phyloP scores from a whole-genome alignment of 805 yeast species.

The Barnettozyma vustinii region DNA sequence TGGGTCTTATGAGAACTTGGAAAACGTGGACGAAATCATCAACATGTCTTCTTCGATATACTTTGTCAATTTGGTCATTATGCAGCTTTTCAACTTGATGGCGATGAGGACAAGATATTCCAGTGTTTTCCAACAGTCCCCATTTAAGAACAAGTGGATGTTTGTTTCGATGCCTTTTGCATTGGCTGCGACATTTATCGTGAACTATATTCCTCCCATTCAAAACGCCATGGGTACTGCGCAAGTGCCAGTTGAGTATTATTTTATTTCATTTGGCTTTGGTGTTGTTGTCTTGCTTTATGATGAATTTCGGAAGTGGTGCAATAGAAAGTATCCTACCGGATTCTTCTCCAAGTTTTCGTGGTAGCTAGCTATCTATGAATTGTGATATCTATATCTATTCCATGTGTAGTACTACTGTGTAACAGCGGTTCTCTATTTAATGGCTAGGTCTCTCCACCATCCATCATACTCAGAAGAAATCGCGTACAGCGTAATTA shows the following conservation, averaged over 20 bases:
- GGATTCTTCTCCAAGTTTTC: neutral
- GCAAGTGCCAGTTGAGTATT: neutral
- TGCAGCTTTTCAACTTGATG: conserved; percentile 42
- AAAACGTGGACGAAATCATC: conserved; percentile 26
- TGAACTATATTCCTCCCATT: neutral
- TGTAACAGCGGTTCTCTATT: too few relatives aligned
- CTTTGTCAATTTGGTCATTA: conserved; percentile 40
- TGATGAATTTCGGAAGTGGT: neutral
- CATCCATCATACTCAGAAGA: too few relatives aligned
- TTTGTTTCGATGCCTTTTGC: neutral
- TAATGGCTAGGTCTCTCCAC: too few relatives aligned
- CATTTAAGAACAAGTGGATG: neutral
- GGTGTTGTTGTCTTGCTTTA: neutral
- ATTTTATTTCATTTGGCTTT: neutral
- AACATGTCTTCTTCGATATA: conserved; percentile 39
- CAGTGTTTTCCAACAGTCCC: conserved; percentile 34
- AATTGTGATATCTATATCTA: neutral
- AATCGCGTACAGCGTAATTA: too few relatives aligned
- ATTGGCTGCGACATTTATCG: neutral
- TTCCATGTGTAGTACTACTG: too few relatives aligned
- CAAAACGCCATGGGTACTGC: neutral
- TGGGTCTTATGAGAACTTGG: neutral
- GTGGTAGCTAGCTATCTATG: neutral
- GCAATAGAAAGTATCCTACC: neutral
- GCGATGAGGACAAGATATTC: conserved; percentile 38